Evolutionary conservation across 495 filamentous ascomycete genomes (phyloP), one percentile per base, ranked within the genome.

Genomic region (Penicillium simplicissimum): DNA sequence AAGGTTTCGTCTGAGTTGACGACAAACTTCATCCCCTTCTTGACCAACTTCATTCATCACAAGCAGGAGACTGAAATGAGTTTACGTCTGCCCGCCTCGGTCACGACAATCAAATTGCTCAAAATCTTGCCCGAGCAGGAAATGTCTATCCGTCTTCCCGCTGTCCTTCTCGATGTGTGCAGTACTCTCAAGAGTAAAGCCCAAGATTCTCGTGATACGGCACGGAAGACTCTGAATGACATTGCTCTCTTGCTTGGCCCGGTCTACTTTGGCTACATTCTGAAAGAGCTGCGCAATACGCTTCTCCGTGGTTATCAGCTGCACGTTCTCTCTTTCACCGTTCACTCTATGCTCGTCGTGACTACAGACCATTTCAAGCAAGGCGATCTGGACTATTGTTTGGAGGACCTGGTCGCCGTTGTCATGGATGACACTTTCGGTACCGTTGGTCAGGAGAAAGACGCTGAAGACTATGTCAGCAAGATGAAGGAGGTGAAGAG

Each of bases 401-500:
- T 97, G 35, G 73, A 78, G 4, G 81, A 91, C 17, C 85, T 98
- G 42, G 85, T 92, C 45, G 80, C 85, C 4, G 84, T 99, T 43
- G 88, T 97, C 54, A 96, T 98, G 91, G 95, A 99, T 65, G 96
- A 98, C 70, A 96, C 93, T 13, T 99, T 99, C 71, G 95, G 95
- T 17, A 87, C 85, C n/a, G 87, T 88, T n/a, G 95, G 95, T 14
- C 88, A 95, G 76, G 95, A 99, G 68, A 99, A 99, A 71, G 95
- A 99, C 66, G 93, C 94, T 0, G 93, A 94, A 64, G 95, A 93
- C 45, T 99, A 99, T 70, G 85, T 89, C 58, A 97, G 90, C 74
- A 88, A 91, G 68, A 97, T 96, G 90, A 96, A 92, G 75, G 95
- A 99, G 77, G 89, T 98, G 19, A 97, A 97, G 79, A 93, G 90